A percentile compares a stretch with the other conserved stretches of the same genome.
Conservation (phyloP, 2,329 filamentous ascomycete genomes). For the Phyllosticta ampelicida region DNA sequence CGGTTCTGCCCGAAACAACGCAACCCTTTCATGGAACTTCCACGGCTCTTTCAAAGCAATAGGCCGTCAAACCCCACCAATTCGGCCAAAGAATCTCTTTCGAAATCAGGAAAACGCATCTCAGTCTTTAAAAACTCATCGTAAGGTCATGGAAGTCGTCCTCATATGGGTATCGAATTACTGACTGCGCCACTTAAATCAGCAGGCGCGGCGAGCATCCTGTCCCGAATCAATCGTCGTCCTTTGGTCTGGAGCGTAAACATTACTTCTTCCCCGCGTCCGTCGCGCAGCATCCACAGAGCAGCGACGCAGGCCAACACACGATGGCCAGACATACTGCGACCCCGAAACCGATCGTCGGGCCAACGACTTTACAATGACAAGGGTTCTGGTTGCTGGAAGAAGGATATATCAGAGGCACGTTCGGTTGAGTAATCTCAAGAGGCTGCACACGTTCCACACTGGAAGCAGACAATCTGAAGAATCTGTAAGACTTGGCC, state of each 20-base stretch:
- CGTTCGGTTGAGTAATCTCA: neutral
- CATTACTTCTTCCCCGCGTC: slow-evolving; percentile 44
- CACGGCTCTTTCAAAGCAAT: neutral
- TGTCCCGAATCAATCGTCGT: slow-evolving; percentile 17
- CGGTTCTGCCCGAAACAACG: too few relatives aligned
- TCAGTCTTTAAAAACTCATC: neutral
- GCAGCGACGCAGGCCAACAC: slow-evolving; percentile 45
- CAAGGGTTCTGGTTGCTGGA: slow-evolving; percentile 46
- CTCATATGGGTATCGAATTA: slow-evolving; percentile 39
- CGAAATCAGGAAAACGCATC: neutral
- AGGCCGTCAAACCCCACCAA: neutral
- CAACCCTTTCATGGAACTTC: neutral
- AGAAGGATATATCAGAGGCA: neutral
- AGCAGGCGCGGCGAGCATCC: slow-evolving; percentile 42
- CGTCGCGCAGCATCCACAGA: slow-evolving; percentile 47
- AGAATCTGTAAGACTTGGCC: slow-evolving; percentile 17
- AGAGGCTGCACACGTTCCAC: slow-evolving; percentile 29
- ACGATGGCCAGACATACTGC: slow-evolving; percentile 42
- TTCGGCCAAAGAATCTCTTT: neutral
- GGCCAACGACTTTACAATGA: slow-evolving; percentile 46
- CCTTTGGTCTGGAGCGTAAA: neutral
- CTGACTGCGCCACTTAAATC: slow-evolving; percentile 41
- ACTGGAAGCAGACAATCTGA: slow-evolving; percentile 45
- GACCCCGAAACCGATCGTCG: slow-evolving; percentile 41
- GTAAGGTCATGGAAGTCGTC: slow-evolving; percentile 1